A percentile compares a stretch with the other conserved stretches of the same genome.
Conservation (phyloP, 169 alveolate genomes). For the Plasmodium knowlesi region DNA sequence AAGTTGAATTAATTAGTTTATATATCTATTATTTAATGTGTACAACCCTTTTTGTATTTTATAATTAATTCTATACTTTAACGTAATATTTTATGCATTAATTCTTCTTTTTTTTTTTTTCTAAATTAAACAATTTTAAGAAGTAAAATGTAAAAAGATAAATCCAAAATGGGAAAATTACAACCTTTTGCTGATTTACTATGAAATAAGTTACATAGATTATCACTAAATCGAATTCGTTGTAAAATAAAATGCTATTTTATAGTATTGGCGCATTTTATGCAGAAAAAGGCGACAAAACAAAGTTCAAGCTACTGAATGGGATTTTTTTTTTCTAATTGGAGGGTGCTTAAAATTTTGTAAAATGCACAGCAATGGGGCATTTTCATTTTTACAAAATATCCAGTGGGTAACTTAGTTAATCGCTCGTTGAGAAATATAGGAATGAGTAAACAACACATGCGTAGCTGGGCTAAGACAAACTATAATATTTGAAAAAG, state of each 20-base stretch:
- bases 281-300: background rate
- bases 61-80: background rate
- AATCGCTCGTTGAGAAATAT: background rate
- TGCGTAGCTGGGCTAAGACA: background rate
- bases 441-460: background rate
- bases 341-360: background rate
- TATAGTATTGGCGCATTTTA: background rate
- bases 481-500: background rate
- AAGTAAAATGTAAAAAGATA: background rate
- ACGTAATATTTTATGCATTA: background rate
- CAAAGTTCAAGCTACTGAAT: background rate
- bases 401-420: background rate
- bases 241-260: background rate
- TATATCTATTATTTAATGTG: background rate
- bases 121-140: background rate
- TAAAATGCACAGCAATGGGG: background rate
- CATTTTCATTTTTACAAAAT: background rate
- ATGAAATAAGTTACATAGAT: background rate
- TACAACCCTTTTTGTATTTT: background rate
- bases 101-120: background rate
- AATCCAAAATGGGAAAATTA: background rate
- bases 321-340: background rate
- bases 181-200: background rate
- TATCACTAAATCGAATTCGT: background rate
- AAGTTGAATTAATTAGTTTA: background rate